These are phyloP conservation scores for Arachnomyces sp. DNA, from an alignment of 2,329 filamentous ascomycete species.

Conservation along the genomic window DNA sequence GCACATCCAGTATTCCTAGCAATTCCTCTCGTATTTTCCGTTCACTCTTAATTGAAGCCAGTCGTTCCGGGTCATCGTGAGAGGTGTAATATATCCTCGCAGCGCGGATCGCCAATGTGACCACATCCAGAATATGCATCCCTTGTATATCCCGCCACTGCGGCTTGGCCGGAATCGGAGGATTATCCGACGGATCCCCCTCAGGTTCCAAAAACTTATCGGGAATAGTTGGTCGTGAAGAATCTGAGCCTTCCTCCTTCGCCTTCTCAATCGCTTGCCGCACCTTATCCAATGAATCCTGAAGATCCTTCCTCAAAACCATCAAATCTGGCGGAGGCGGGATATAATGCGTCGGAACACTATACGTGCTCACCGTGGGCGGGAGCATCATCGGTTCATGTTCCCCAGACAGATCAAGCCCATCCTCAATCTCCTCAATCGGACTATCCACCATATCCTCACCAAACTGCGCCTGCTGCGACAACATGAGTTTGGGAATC, in stretches of 20 bases:
- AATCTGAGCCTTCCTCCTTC: slow-evolving; percentile 23
- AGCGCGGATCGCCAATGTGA: slow-evolving; percentile 89
- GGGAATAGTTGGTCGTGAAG: slow-evolving; percentile 21
- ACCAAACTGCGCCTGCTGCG: slow-evolving; percentile 30
- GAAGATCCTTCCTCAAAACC: slow-evolving; percentile 63
- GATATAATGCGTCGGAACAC: slow-evolving; percentile 69
- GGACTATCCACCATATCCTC: slow-evolving; percentile 46
- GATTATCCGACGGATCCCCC: slow-evolving; percentile 27
- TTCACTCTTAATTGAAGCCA: slow-evolving; percentile 82
- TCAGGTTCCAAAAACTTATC: slow-evolving; percentile 24
- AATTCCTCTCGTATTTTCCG: slow-evolving; percentile 76
- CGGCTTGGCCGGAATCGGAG: slow-evolving; percentile 13
- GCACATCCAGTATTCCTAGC: slow-evolving; percentile 75
- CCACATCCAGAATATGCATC: slow-evolving; percentile 82
- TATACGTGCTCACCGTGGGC: slow-evolving; percentile 96
- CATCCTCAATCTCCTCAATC: slow-evolving; percentile 33
- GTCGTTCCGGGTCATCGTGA: slow-evolving; percentile 74
- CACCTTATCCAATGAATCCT: slow-evolving; percentile 61
- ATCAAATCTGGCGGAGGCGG: slow-evolving; percentile 75
- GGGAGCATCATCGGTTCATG: slow-evolving; percentile 73
- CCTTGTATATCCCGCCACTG: slow-evolving; percentile 79
- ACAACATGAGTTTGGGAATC: slow-evolving; percentile 33
- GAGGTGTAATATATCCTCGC: slow-evolving; percentile 95
- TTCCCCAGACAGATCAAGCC: slow-evolving; percentile 34
- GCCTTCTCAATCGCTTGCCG: slow-evolving; percentile 53